Conservation (phyloP, 345 rosid genomes). For the Erodium maritimum region DNA sequence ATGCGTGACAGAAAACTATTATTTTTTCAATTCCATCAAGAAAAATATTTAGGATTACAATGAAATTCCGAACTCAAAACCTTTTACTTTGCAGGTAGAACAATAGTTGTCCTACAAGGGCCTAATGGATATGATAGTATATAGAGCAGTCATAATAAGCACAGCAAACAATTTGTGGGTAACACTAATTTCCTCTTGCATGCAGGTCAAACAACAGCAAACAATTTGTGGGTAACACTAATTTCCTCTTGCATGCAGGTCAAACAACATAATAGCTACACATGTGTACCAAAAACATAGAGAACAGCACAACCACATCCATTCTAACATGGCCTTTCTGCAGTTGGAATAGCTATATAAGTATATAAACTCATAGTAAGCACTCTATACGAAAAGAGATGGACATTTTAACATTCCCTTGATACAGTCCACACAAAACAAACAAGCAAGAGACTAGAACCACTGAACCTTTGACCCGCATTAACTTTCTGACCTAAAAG, state of each 20-base stretch:
- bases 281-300: not conserved
- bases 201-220: not conserved
- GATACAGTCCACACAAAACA: not conserved
- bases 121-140: not conserved
- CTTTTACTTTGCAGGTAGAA: not conserved
- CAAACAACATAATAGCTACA: not conserved
- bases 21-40: too few relatives aligned
- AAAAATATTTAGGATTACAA: not conserved
- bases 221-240: not conserved
- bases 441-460: not conserved
- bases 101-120: not conserved
- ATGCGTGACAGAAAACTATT: not conserved
- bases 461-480: not conserved
- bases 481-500: not conserved
- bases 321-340: not conserved
- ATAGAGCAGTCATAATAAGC: not conserved
- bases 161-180: not conserved
- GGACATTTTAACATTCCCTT: not conserved
- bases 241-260: not conserved
- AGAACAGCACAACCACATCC: not conserved
- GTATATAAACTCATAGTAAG: not conserved
- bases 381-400: not conserved
- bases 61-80: not conserved
- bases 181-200: not conserved
- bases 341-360: not conserved